Evolutionary conservation across 2,329 filamentous ascomycete genomes (phyloP), one percentile per base, ranked within the genome.

Genomic region (Neonectria hederae): DNA sequence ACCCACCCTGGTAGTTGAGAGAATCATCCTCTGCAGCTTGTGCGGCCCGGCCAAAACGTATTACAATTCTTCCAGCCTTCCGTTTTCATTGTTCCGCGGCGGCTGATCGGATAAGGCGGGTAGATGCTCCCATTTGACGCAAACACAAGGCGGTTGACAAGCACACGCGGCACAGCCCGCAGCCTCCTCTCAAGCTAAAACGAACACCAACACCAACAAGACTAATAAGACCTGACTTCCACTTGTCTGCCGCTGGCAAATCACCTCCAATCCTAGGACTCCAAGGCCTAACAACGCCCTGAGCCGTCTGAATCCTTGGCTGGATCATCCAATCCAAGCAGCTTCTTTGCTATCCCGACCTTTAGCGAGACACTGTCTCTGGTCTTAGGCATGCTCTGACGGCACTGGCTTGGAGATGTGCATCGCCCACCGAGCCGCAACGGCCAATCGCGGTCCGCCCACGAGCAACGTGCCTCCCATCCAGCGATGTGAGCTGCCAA

Each of bases 401-500:
- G 35, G 59, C 32, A 54, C 46, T 67, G 55, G 61, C 63, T 55
- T 65, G 62, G 42, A 65, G 65, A 68, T 63, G 62, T 63, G 67
- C 62, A 69, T 66, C 62, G 40, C 49, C 54, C 35, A 48, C 42
- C 22, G 55, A 67, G 54, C 59, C 45, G 46, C 58, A 59, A 54
- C 53, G 56, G 56, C 71, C 71, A 73, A 73, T 73, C 42, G 65
- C 63, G 42, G 59, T 52, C 51, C 66, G 59, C 48, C 60, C 58
- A 51, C 38, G 52, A 59, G 69, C 71, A 73, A 73, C 71, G 71
- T 73, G 71, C 69, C 66, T 72, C n/a, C 60, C 45, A 59, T 68
- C 55, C 52, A 56, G 55, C 63, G 63, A 66, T 64, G 65, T 66
- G 52, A 64, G 59, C 59, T 62, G 56, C 59, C 54, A 63, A 52